phyloP scores from a whole-genome alignment of 73 alveolate genomes.

The Paramecium caudatum region DNA sequence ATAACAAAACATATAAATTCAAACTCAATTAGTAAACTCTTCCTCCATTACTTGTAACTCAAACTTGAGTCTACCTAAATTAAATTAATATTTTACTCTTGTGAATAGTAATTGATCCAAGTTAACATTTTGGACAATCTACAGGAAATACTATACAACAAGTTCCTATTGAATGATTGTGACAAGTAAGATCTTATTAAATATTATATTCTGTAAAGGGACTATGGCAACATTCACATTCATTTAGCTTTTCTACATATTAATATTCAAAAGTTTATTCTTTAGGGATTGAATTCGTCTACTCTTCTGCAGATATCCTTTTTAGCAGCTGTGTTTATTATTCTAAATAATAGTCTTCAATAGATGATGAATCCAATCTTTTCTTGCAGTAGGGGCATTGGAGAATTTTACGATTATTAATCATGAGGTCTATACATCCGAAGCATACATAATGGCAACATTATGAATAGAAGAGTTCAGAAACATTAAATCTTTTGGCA shows the following conservation, averaged over 20 bases:
- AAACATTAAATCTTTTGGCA: too few relatives aligned
- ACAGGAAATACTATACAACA: not conserved
- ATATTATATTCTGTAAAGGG: constrained; percentile 22
- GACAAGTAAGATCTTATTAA: not conserved
- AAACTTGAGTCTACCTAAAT: too few relatives aligned
- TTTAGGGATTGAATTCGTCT: too few relatives aligned
- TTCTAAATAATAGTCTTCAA: not conserved
- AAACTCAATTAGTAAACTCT: too few relatives aligned
- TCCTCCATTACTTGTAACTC: too few relatives aligned
- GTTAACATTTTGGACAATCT: constrained; percentile 23
- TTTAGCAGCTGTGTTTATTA: not conserved
- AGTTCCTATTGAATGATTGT: not conserved
- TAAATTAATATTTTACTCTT: too few relatives aligned
- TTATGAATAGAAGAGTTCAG: too few relatives aligned
- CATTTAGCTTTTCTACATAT: not conserved
- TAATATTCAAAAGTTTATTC: too few relatives aligned
- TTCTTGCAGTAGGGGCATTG: not conserved
- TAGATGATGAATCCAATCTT: not conserved
- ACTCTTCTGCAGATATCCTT: not conserved
- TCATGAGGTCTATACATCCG: not conserved
- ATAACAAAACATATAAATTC: too few relatives aligned
- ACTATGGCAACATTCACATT: not conserved
- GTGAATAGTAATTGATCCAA: not conserved
- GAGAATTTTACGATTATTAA: not conserved
- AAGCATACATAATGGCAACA: not conserved